Conservation (phyloP, 345 rosid genomes). For the Eucalyptus brandiana region DNA sequence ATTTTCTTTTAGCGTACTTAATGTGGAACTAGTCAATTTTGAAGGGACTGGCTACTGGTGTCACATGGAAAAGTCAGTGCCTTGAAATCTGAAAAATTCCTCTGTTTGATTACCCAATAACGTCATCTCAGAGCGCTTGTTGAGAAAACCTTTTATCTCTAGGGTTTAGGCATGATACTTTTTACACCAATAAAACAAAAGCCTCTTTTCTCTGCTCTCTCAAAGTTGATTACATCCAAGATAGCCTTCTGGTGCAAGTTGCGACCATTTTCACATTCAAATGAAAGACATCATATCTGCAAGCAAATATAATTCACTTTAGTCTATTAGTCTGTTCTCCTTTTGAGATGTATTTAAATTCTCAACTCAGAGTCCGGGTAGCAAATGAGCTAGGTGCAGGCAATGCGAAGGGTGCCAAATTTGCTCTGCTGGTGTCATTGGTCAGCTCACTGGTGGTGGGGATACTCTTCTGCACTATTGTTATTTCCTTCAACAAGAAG, state of each 20-base stretch:
- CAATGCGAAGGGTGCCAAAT: conserved; percentile 35
- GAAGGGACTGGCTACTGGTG: neutral
- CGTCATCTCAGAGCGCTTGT: neutral
- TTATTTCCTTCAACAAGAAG: conserved; percentile 18
- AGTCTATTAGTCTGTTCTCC: neutral
- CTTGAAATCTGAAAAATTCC: neutral
- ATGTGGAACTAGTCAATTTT: neutral
- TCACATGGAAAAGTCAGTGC: neutral
- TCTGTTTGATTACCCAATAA: neutral
- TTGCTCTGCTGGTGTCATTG: conserved; percentile 31
- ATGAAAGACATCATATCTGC: neutral
- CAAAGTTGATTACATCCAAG: neutral
- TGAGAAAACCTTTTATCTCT: neutral
- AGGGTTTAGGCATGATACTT: neutral
- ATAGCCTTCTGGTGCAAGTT: neutral
- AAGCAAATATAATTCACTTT: neutral
- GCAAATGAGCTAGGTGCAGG: conserved; percentile 50
- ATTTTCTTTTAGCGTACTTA: neutral
- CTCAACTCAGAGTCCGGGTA: conserved; percentile 29
- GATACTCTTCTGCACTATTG: conserved; percentile 17
- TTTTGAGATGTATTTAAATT: neutral
- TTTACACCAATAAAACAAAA: neutral
- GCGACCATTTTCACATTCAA: neutral
- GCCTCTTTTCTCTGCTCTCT: neutral
- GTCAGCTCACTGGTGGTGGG: conserved; percentile 21